Conservation (phyloP, 2,329 filamentous ascomycete species). For the Diplodia corticola region DNA sequence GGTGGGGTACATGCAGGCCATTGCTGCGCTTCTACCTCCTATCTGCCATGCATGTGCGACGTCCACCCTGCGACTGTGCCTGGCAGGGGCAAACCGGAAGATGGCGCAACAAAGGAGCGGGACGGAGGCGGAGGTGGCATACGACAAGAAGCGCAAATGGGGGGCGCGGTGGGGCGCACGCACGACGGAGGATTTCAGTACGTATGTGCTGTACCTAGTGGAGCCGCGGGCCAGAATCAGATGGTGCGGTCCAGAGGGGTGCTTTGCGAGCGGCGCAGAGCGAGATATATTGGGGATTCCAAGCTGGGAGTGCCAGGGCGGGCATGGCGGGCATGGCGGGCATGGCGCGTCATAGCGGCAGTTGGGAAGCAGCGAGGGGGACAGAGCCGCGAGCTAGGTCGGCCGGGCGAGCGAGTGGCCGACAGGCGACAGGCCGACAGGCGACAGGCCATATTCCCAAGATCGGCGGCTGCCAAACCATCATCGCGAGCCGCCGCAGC, state of each 20-base stretch:
- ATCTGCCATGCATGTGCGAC: neutral
- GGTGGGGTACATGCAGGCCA: neutral
- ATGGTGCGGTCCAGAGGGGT: neutral
- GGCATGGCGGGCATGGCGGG: neutral
- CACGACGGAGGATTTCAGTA: neutral
- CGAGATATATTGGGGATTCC: neutral
- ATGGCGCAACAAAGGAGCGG: neutral
- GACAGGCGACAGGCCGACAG: no score
- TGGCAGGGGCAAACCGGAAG: conserved; percentile 15
- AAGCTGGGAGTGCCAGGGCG: neutral
- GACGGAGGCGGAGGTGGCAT: neutral
- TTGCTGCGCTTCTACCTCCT: neutral
- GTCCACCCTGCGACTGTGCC: neutral
- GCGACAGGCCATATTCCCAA: no score
- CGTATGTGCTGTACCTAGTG: conserved; percentile 1
- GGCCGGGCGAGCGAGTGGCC: neutral
- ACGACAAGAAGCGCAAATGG: conserved; percentile 4
- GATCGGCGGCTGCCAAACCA: neutral
- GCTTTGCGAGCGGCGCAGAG: neutral
- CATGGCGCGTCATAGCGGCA: neutral
- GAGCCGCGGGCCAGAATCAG: conserved; percentile 4
- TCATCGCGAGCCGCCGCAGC: neutral
- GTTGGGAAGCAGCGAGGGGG: neutral
- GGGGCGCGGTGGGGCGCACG: conserved; percentile 12
- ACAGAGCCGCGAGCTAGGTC: neutral